Evolutionary conservation across 768 basidiomycete species (phyloP).

Genomic region (Suillus cothurnatus): DNA sequence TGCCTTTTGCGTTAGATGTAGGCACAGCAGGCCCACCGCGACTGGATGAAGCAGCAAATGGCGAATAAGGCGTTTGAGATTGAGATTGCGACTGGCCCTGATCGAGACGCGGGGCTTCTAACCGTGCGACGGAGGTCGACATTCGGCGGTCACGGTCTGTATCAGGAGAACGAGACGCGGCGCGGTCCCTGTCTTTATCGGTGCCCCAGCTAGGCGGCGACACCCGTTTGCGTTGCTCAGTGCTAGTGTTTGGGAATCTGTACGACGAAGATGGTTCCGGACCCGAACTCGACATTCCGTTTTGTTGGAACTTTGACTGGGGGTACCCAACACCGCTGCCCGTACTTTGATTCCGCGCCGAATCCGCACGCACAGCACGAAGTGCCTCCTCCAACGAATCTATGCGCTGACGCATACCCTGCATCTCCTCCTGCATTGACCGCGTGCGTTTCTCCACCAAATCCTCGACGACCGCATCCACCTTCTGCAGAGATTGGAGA

Average conservation of each 20-base stretch:
- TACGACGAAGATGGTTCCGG: constrained; percentile 42
- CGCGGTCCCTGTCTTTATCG: constrained; percentile 36
- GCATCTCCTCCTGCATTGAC: constrained; percentile 63
- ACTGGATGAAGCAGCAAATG: constrained; percentile 20
- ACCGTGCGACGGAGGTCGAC: constrained; percentile 50
- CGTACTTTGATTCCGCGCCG: constrained; percentile 18
- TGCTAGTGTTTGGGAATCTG: constrained; percentile 47
- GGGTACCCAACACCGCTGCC: constrained; percentile 18
- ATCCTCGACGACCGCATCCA: constrained; percentile 58
- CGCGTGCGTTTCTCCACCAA: constrained; percentile 64
- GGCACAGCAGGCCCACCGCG: constrained; percentile 19
- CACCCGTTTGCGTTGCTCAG: constrained; percentile 34
- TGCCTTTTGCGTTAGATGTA: constrained; percentile 20
- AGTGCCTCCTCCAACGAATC: constrained; percentile 66
- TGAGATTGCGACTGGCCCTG: constrained; percentile 3
- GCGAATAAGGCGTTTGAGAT: constrained; percentile 14
- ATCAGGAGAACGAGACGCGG: constrained; percentile 46
- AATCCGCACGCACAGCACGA: constrained; percentile 28
- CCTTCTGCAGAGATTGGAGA: constrained; percentile 53
- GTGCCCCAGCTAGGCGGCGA: constrained; percentile 45
- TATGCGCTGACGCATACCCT: constrained; percentile 58
- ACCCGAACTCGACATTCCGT: constrained; percentile 33
- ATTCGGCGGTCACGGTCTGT: constrained; percentile 46
- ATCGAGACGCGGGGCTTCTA: constrained; percentile 42
- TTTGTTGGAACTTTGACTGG: constrained; percentile 36